Percentiles rank a stretch among this genome's conserved stretches.
Conservation (phyloP, 1,284 basidiomycete species). For the Microbotryum violaceum region DNA sequence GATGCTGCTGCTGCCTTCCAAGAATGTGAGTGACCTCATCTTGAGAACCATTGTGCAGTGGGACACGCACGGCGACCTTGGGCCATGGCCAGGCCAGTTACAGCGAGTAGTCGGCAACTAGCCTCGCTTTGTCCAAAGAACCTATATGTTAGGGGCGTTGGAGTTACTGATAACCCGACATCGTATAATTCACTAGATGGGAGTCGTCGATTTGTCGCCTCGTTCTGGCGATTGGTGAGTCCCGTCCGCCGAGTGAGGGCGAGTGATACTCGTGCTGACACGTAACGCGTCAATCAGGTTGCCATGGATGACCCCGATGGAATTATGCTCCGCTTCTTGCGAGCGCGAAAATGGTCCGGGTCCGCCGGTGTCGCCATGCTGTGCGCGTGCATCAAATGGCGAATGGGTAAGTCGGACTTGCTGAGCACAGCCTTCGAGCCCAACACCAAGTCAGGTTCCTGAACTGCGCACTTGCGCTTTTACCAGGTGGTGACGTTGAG, state of each 20-base stretch:
- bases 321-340: constrained; percentile 40
- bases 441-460: constrained; percentile 38
- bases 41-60: too few species aligned
- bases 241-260: too few species aligned
- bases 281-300: not conserved
- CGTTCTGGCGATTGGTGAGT: constrained; percentile 40
- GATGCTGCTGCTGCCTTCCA: constrained; percentile 40
- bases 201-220: constrained; percentile 37
- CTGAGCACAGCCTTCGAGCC: not conserved
- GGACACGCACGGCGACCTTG: too few species aligned
- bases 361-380: constrained; percentile 43
- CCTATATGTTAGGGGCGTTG: not conserved
- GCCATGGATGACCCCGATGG: constrained; percentile 30
- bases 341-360: constrained; percentile 42
- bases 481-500: constrained; percentile 35
- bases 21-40: constrained; percentile 25
- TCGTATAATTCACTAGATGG: constrained; percentile 32
- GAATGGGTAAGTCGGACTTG: constrained; percentile 18
- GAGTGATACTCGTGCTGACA: not conserved
- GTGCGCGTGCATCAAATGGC: constrained; percentile 34
- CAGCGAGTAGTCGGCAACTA: too few species aligned
- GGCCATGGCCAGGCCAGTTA: too few species aligned
- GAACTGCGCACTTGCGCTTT: constrained; percentile 7
- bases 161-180: not conserved
- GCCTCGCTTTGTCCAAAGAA: not conserved